A percentile compares a stretch with the other conserved stretches of the same genome.
phyloP scores from a whole-genome alignment of 2,329 filamentous ascomycete species.

The Fusarium coicis region DNA sequence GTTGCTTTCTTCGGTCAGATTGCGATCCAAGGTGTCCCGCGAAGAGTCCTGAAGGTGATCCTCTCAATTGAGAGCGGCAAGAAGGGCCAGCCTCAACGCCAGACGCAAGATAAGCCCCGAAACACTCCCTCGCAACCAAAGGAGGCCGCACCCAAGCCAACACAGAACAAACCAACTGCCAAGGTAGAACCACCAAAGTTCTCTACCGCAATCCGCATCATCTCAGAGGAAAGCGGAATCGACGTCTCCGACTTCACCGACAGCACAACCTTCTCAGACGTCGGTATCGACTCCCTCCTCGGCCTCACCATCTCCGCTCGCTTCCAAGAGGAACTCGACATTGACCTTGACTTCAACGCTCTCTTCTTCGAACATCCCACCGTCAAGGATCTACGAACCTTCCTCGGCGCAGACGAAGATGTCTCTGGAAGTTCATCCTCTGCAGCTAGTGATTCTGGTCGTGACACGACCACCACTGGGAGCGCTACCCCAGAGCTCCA shows the following conservation, averaged over 20 bases:
- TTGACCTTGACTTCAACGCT: slow-evolving; percentile 63
- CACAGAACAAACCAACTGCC: background rate
- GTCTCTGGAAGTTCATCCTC: slow-evolving; percentile 22
- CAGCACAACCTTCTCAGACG: slow-evolving; percentile 65
- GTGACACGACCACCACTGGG: background rate
- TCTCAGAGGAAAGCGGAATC: slow-evolving; percentile 35
- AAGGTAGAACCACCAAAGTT: slow-evolving; percentile 6
- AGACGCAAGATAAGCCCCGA: background rate
- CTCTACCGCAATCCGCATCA: slow-evolving; percentile 19
- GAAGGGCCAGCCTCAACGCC: slow-evolving; percentile 25
- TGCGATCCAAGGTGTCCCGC: slow-evolving; percentile 47
- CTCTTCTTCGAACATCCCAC: slow-evolving; percentile 64
- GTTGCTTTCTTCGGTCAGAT: slow-evolving; percentile 49
- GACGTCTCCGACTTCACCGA: slow-evolving; percentile 60
- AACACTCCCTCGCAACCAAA: background rate
- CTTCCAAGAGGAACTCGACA: slow-evolving; percentile 67
- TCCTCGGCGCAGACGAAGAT: slow-evolving; percentile 13
- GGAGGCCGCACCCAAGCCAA: fast-evolving
- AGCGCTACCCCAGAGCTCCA: slow-evolving; percentile 1
- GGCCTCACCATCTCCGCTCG: slow-evolving; percentile 66
- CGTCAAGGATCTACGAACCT: slow-evolving; percentile 62
- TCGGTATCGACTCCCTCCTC: slow-evolving; percentile 72
- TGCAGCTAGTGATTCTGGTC: slow-evolving; percentile 20
- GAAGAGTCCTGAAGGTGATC: slow-evolving; percentile 34
- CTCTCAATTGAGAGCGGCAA: slow-evolving; percentile 31